phyloP scores from a whole-genome alignment of 2,329 filamentous ascomycete genomes.

The Hymenoscyphus albidus region DNA sequence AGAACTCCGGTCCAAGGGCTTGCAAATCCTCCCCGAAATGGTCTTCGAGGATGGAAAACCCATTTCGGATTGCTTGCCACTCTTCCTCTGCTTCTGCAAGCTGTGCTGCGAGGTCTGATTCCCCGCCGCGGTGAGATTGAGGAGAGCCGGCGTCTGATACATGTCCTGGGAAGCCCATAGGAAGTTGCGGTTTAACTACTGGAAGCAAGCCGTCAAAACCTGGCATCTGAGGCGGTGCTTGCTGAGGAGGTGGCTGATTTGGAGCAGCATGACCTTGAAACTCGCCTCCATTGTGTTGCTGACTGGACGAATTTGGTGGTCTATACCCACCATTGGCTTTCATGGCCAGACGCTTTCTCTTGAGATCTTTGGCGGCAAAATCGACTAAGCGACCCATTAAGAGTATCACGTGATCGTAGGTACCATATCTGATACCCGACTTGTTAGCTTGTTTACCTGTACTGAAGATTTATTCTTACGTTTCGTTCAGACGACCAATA shows the following conservation, averaged over 20 bases:
- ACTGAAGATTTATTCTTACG: conserved; percentile 44
- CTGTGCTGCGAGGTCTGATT: conserved; percentile 27
- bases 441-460: conserved; percentile 20
- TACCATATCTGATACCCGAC: conserved; percentile 62
- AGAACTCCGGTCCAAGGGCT: conserved; percentile 66
- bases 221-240: conserved; percentile 25
- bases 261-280: conserved; percentile 14
- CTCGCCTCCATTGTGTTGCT: conserved; percentile 3
- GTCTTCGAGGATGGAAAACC: conserved; percentile 63
- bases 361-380: conserved; percentile 73
- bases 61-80: conserved; percentile 70
- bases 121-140: conserved; percentile 22
- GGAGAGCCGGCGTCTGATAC: conserved; percentile 20
- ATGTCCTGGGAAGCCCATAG: conserved; percentile 31
- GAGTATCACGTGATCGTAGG: conserved; percentile 82
- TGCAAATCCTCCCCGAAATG: conserved; percentile 73
- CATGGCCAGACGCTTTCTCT: conserved; percentile 69
- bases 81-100: conserved; percentile 45
- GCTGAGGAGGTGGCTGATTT: not conserved
- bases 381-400: conserved; percentile 74
- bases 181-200: conserved; percentile 26
- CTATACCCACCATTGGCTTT: conserved; percentile 46
- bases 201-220: conserved; percentile 34
- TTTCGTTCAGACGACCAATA: conserved; percentile 70
- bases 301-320: conserved; percentile 25